These are phyloP conservation scores for Melastoma malabathricum DNA, from an alignment of 345 rosid genomes.

Conservation along the genomic window DNA sequence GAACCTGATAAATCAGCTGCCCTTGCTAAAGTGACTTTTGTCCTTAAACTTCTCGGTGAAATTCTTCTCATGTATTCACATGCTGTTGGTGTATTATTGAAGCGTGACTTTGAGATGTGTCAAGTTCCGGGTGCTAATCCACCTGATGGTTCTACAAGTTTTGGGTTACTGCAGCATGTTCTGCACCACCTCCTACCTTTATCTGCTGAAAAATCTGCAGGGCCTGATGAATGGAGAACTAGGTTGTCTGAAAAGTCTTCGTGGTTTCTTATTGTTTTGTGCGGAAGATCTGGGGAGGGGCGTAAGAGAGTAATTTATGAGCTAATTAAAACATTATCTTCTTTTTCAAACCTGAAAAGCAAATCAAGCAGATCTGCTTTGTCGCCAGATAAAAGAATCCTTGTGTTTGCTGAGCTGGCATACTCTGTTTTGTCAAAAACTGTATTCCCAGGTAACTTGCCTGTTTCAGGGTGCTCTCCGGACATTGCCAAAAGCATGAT, in stretches of 20 bases:
- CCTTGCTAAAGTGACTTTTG: conserved; percentile 79
- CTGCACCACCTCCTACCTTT: conserved; percentile 67
- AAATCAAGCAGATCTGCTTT: conserved; percentile 40
- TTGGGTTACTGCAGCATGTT: conserved; percentile 71
- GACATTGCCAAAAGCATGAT: conserved; percentile 96
- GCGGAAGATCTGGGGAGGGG: conserved; percentile 90
- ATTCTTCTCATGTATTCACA: conserved; percentile 77
- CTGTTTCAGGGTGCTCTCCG: conserved; percentile 75
- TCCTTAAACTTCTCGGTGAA: conserved; percentile 82
- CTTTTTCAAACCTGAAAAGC: conserved; percentile 50
- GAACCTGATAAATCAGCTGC: conserved; percentile 75
- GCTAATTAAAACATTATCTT: conserved; percentile 67
- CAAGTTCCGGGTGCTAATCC: conserved; percentile 57
- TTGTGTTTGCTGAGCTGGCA: conserved; percentile 63
- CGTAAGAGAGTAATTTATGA: conserved; percentile 74
- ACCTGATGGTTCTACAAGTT: conserved; percentile 33
- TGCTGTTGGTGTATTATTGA: conserved; percentile 75
- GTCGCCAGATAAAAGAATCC: conserved; percentile 67
- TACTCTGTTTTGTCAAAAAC: conserved; percentile 78
- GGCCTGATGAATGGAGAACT: conserved; percentile 82
- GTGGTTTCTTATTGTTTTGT: conserved; percentile 77
- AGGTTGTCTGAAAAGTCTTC: conserved; percentile 87
- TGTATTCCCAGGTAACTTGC: conserved; percentile 67
- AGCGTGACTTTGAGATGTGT: conserved; percentile 68
- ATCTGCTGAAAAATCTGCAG: conserved; percentile 52